phyloP scores from a whole-genome alignment of 495 filamentous ascomycete genomes.

The Podospora pseudocomata region DNA sequence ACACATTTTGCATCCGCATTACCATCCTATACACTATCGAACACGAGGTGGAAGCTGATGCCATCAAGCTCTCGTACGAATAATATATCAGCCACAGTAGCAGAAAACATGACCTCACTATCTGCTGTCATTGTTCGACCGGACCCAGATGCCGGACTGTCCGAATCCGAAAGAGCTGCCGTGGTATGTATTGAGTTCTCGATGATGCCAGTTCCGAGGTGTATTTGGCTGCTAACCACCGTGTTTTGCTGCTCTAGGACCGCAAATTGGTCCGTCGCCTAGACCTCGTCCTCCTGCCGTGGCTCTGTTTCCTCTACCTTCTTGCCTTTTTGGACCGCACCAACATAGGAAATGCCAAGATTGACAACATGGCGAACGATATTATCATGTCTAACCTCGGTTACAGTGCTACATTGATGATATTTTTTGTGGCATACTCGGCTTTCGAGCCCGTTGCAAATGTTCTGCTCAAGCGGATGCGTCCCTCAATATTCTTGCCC shows the following conservation, averaged over 20 bases:
- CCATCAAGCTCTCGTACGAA: too few relatives aligned
- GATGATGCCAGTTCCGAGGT: not conserved
- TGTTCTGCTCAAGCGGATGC: constrained; percentile 71
- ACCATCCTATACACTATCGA: too few relatives aligned
- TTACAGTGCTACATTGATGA: constrained; percentile 74
- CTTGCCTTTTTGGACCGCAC: constrained; percentile 79
- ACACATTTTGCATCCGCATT: too few relatives aligned
- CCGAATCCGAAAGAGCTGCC: constrained; percentile 59
- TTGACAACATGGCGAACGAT: constrained; percentile 64
- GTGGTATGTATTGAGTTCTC: constrained; percentile 50
- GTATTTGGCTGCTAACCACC: constrained; percentile 7
- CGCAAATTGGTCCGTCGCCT: constrained; percentile 65
- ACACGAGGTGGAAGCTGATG: too few relatives aligned
- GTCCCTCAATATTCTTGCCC: constrained; percentile 55
- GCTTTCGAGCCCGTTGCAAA: constrained; percentile 86
- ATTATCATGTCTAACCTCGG: constrained; percentile 53
- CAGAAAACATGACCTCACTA: not conserved
- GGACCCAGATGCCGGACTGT: constrained; percentile 68
- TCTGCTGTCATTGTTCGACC: not conserved
- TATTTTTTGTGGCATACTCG: constrained; percentile 92
- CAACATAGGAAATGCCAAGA: constrained; percentile 86
- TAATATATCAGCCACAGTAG: too few relatives aligned
- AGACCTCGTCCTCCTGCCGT: constrained; percentile 70
- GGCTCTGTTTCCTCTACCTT: constrained; percentile 80
- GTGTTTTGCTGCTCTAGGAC: constrained; percentile 45